These are phyloP conservation scores for Capsicum rhomboideum DNA, from an alignment of 257 asterid genomes.

Conservation along the genomic window DNA sequence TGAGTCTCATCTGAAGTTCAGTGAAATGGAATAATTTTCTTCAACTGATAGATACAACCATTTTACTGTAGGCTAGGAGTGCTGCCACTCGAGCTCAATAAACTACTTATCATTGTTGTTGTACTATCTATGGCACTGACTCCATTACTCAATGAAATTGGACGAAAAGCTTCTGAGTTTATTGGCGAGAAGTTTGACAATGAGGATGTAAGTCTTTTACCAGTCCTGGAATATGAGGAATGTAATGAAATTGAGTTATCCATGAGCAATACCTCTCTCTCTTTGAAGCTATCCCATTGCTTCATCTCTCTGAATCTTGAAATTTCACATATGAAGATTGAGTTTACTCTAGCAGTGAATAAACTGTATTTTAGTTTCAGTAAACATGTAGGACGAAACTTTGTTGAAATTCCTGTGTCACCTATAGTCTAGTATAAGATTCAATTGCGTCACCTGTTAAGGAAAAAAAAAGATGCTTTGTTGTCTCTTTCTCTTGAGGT, in stretches of 20 bases:
- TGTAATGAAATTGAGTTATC: neutral
- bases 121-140: conserved; percentile 97
- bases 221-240: neutral
- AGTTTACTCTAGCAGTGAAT: neutral
- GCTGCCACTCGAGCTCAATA: conserved; percentile 95
- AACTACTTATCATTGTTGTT: conserved; percentile 94
- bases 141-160: conserved; percentile 86
- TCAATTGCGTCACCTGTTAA: neutral
- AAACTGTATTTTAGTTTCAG: neutral
- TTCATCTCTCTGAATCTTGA: neutral
- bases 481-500: neutral
- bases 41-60: neutral
- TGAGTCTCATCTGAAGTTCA: conserved; percentile 13
- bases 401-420: neutral
- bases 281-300: neutral
- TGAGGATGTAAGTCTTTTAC: conserved; percentile 46
- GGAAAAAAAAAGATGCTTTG: neutral
- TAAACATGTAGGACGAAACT: neutral
- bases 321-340: neutral
- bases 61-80: conserved; percentile 80
- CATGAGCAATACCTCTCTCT: neutral
- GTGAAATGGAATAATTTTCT: conserved; percentile 7
- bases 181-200: conserved; percentile 57
- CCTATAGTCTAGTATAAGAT: neutral
- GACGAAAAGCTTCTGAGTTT: conserved; percentile 68